Evolutionary conservation across 441 rosid species (phyloP), one percentile per base, ranked within the genome.

Genomic region (Metrosideros polymorpha): DNA sequence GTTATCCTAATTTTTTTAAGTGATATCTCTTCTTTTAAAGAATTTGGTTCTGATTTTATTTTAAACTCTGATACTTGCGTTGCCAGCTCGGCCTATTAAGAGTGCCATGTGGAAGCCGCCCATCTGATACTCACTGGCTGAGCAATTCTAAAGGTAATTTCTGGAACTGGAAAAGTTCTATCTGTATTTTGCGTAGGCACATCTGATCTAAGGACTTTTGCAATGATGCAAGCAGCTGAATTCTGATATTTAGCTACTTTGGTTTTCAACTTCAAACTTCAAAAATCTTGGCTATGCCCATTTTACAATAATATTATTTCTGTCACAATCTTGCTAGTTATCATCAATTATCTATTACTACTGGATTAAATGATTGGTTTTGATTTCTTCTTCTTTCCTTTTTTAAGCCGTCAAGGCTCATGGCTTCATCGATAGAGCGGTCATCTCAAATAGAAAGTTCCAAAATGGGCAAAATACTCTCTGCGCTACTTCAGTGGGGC

Each of bases 141-240:
- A 88, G 88, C 85, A 91, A 85, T 91, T 84, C 88, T 84, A 87
- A 93, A 90, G 95, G 99, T 95, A 91, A 87, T 85, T 83, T 82
- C 57, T 82, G 19, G 39, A 57, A 84, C 57, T 87, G 54, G 49
- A 83, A 82, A 50, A 39, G 49, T 42, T 32, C 42, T 75, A 75
- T 55, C 30, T 50, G 71, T 49, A 56, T 45, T 42, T 85, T 84
- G 52, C 9, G 18, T 42, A 54, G 45, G 53, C 32, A 53, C 19
- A 86, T 63, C 57, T n/a, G 84, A 63, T 43, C 30, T 9, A 63
- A 52, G 32, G 84, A 82, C 42, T 54, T 63, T 22, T 19, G 54
- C 55, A 27, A 29, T 49, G 49, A 53, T 86, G 39, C 85, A 32
- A 66, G 57, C 51, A 88, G 43, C 43, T 42, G 56, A 63, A 61